Evolutionary conservation across 2,329 filamentous ascomycete species (phyloP).

Genomic region (Xylaria sp.): DNA sequence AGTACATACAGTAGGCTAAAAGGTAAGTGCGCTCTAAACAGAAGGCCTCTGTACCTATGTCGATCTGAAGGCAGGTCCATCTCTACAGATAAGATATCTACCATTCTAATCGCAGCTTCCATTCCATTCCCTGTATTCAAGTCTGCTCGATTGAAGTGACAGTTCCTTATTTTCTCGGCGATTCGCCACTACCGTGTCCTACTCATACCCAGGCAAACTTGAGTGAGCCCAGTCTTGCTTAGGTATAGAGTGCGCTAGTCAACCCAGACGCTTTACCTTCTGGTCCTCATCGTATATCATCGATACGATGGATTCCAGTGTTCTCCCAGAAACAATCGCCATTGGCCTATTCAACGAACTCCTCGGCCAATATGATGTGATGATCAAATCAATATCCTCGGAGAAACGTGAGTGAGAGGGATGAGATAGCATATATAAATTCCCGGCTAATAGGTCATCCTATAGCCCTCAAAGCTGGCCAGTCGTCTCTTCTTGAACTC

Average conservation of each 20-base stretch:
- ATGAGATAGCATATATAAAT: not conserved
- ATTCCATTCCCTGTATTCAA: not conserved
- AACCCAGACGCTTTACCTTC: not conserved
- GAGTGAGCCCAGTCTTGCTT: not conserved
- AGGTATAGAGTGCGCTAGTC: not conserved
- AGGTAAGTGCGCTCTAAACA: not conserved
- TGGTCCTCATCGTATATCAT: not conserved
- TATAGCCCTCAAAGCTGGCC: slow-evolving; percentile 58
- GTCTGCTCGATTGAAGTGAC: too few species aligned
- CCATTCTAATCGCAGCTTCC: not conserved
- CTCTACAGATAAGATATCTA: not conserved
- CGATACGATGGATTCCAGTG: slow-evolving; percentile 37
- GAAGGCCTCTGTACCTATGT: not conserved
- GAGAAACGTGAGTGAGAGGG: slow-evolving; percentile 55
- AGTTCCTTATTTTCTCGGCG: too few species aligned
- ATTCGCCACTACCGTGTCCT: not conserved
- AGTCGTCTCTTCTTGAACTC: slow-evolving; percentile 65
- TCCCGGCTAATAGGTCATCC: slow-evolving; percentile 23
- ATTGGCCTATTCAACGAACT: slow-evolving; percentile 51
- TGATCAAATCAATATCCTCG: slow-evolving; percentile 58
- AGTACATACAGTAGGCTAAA: not conserved
- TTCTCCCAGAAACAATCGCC: slow-evolving; percentile 45
- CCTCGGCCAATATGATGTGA: slow-evolving; percentile 53
- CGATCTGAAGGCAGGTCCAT: not conserved
- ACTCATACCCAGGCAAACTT: not conserved